Percentiles rank a stretch among this genome's conserved stretches.
phyloP scores from a whole-genome alignment of 148 eudicot species.

The Rhododendron kiyosumense region DNA sequence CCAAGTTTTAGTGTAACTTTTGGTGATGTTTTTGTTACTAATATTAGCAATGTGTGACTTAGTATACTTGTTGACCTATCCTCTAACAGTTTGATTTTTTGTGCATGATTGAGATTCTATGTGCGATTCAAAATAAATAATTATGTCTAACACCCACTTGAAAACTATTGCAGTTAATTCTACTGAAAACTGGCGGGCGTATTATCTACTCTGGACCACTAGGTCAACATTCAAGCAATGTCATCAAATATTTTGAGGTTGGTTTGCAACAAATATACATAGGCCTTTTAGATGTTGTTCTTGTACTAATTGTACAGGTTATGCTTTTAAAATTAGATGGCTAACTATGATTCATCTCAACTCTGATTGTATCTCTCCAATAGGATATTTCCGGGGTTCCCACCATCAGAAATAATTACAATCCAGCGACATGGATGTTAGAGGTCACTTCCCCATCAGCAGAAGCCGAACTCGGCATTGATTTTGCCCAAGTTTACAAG shows the following conservation, averaged over 20 bases:
- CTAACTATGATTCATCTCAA: background rate
- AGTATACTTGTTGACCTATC: background rate
- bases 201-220: constrained; percentile 73
- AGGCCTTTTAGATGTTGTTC: background rate
- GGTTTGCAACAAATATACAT: background rate
- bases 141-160: background rate
- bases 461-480: constrained; percentile 57
- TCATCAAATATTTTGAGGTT: constrained; percentile 77
- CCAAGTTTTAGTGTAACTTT: background rate
- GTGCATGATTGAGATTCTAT: background rate
- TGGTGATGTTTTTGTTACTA: background rate
- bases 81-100: background rate
- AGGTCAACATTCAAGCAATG: constrained; percentile 21
- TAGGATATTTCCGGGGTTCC: constrained; percentile 65
- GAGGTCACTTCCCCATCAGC: constrained; percentile 59
- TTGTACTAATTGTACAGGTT: background rate
- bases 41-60: background rate
- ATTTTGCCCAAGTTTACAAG: constrained; percentile 52
- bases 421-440: constrained; percentile 28
- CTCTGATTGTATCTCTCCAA: background rate
- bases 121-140: background rate
- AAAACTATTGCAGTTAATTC: constrained; percentile 48
- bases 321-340: background rate
- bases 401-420: constrained; percentile 53
- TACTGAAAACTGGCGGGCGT: constrained; percentile 68